Evolutionary conservation across 225 moss, liverwort and hornwort species (phyloP), one percentile per base, ranked within the genome.

Genomic region (Anthoceros angustus): DNA sequence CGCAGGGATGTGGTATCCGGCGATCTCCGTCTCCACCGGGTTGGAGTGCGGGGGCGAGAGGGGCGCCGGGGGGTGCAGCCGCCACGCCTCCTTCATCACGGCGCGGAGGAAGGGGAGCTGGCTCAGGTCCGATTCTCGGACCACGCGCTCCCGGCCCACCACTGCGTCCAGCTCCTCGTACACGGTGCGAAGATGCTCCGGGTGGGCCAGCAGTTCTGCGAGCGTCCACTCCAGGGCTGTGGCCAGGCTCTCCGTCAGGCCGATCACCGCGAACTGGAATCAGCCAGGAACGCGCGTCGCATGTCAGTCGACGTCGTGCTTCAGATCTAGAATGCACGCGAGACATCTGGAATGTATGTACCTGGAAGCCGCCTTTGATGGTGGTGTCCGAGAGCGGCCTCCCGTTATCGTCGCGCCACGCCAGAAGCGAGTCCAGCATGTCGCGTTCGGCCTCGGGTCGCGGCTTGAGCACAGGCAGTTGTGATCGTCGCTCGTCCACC

Each of bases 21-120:
- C 70, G 6, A 70, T 23, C 43, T 40, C 66, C 10, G 61, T 62
- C 25, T 32, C 2, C 61, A 10, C 23, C 6, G 42, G 65, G 11
- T 62, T 62, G 24, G 61, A 61, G 62, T 74, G 25, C 45, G 66
- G 66, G 25, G 70, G 0, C 7, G 69, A 14, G 32, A 66, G 14
- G 10, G 0, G 5, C 7, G 45, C 20, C 4, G 70, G 42, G 10
- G 70, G 45, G 40, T 74, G 12, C 21, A 66, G 5, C 38, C 74
- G 39, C 32, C 41, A 65, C 12, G 49, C 39, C 61, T 70, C 74
- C 39, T 48, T 60, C 4, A 74, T 42, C 4, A 69, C 70, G 6
- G 65, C 69, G 45, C 46, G 70, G 24, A 74, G 62, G 61, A 69
- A 70, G 0, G 74, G 74, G 43, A 74, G 45, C 15, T 38, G 32